Percentiles rank a stretch among this genome's conserved stretches.
Evolutionary conservation across 345 rosid genomes (phyloP).

Genomic region (Diplotaxis tenuifolia): DNA sequence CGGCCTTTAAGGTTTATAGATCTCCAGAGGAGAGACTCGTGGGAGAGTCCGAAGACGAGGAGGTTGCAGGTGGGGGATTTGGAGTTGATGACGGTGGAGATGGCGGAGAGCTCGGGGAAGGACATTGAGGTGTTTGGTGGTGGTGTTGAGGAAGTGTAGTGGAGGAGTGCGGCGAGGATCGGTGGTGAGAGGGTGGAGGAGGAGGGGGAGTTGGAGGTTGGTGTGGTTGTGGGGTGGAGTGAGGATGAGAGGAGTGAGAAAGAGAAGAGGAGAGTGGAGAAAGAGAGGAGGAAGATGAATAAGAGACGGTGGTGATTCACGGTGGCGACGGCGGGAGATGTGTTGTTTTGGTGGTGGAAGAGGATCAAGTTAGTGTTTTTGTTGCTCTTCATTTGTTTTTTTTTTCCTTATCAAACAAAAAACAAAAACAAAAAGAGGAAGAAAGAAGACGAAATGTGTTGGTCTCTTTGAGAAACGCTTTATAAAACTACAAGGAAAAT

Average conservation of each 20-base stretch:
- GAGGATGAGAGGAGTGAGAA: constrained; percentile 55
- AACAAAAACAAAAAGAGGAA: neutral
- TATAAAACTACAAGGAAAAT: too few species aligned
- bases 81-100: constrained; percentile 49
- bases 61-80: constrained; percentile 47
- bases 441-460: constrained; percentile 8
- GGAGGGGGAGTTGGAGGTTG: constrained; percentile 33
- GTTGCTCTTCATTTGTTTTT: constrained; percentile 50
- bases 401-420: neutral
- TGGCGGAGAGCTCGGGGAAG: constrained; percentile 56
- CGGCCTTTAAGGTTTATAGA: constrained; percentile 67
- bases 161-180: constrained; percentile 63
- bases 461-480: neutral
- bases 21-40: constrained; percentile 85
- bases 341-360: constrained; percentile 83
- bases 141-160: constrained; percentile 57
- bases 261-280: constrained; percentile 72
- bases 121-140: constrained; percentile 62
- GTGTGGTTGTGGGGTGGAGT: constrained; percentile 26
- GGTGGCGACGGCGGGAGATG: constrained; percentile 43
- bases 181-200: constrained; percentile 47
- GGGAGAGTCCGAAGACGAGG: constrained; percentile 74
- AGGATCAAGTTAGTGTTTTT: constrained; percentile 67
- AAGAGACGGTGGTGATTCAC: constrained; percentile 49
- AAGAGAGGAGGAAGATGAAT: constrained; percentile 55